Conservation (phyloP, 2,329 filamentous ascomycete genomes). For the Bipolaris zeicola region DNA sequence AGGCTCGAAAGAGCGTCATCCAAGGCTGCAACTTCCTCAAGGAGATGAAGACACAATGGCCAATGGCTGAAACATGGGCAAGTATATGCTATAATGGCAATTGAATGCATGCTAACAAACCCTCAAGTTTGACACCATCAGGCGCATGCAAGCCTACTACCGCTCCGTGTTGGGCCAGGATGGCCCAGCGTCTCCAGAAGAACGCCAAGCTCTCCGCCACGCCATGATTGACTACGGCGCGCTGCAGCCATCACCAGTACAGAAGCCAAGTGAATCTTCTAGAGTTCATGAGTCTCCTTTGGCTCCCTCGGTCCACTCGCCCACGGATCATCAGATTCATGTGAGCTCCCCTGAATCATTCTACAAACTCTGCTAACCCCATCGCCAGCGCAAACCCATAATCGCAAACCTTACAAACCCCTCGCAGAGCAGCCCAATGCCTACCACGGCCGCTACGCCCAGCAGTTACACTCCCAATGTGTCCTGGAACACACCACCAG, state of each 20-base stretch:
- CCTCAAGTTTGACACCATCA: constrained; percentile 47
- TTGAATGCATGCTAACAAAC: background rate
- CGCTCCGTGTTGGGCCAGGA: constrained; percentile 44
- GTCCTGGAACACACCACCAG: constrained; percentile 31
- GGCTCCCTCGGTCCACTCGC: constrained; percentile 14
- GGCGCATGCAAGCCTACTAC: constrained; percentile 51
- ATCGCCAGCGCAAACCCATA: constrained; percentile 11
- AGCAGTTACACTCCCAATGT: constrained; percentile 29
- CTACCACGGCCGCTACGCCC: constrained; percentile 29
- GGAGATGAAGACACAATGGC: constrained; percentile 51
- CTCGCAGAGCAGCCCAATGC: constrained; percentile 25
- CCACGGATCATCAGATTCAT: constrained; percentile 8
- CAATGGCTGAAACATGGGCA: constrained; percentile 48
- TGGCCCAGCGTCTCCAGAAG: constrained; percentile 44
- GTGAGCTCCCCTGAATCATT: background rate
- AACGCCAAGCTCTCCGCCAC: constrained; percentile 44
- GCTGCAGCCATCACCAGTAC: constrained; percentile 48
- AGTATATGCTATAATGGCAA: background rate
- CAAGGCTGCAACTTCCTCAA: constrained; percentile 47
- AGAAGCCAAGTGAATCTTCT: constrained; percentile 37
- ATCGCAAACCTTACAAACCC: constrained; percentile 15
- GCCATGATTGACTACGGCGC: constrained; percentile 52
- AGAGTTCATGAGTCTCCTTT: constrained; percentile 20
- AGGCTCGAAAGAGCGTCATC: constrained; percentile 43
- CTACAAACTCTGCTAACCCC: background rate